Conservation (phyloP, 2,329 filamentous ascomycete species). For the Sclerotinia sclerotiorum region DNA sequence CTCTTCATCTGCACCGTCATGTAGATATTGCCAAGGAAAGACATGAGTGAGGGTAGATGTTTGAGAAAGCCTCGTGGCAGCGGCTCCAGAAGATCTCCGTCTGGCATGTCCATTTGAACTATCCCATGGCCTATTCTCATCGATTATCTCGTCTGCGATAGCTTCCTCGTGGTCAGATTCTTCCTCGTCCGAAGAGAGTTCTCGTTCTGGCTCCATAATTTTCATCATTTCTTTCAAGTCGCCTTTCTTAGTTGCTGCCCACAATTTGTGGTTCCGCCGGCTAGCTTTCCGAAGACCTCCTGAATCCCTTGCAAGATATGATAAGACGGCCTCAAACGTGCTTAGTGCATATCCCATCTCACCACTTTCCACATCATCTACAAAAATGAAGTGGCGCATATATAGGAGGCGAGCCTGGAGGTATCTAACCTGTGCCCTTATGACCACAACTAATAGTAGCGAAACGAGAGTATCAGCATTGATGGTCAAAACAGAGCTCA, state of each 20-base stretch:
- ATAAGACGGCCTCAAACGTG: constrained; percentile 90
- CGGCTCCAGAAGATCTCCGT: constrained; percentile 30
- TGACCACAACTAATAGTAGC: constrained; percentile 85
- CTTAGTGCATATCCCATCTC: constrained; percentile 95
- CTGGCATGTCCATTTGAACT: constrained; percentile 32
- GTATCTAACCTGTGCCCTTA: constrained; percentile 82
- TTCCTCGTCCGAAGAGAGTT: constrained; percentile 36
- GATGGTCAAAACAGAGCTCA: constrained; percentile 58
- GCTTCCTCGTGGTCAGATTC: constrained; percentile 41
- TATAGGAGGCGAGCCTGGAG: constrained; percentile 88
- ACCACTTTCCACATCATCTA: constrained; percentile 94
- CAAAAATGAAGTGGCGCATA: constrained; percentile 96
- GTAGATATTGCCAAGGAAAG: constrained; percentile 79
- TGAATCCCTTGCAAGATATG: constrained; percentile 83
- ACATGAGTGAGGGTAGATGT: constrained; percentile 67
- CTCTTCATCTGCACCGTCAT: constrained; percentile 44
- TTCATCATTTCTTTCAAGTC: constrained; percentile 71
- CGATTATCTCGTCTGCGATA: constrained; percentile 47
- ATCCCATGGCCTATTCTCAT: constrained; percentile 44
- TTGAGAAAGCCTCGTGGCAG: constrained; percentile 33
- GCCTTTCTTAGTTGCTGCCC: constrained; percentile 81
- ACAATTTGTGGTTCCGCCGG: constrained; percentile 78
- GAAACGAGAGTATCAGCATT: constrained; percentile 90
- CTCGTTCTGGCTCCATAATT: constrained; percentile 70
- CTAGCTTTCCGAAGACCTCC: constrained; percentile 80